Conservation (phyloP, 768 basidiomycete species). For the Lentinula sp. region DNA sequence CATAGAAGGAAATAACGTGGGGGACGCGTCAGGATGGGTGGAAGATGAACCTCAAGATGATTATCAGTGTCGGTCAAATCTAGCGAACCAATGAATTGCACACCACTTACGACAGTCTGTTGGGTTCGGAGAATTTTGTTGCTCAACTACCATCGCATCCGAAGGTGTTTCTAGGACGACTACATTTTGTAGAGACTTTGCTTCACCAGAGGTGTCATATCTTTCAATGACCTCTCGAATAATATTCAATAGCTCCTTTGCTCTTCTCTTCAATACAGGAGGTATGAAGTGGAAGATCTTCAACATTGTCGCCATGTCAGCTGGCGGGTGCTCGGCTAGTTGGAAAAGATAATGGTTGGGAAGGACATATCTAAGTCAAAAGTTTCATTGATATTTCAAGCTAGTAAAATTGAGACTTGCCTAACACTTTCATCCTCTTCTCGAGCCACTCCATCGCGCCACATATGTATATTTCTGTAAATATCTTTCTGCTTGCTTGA, state of each 20-base stretch:
- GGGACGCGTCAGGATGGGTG: conserved; percentile 6
- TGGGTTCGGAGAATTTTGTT: neutral
- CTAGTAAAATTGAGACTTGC: conserved; percentile 31
- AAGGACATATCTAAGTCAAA: conserved; percentile 54
- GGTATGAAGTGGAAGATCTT: conserved; percentile 56
- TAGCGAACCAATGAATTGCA: neutral
- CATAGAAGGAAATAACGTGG: conserved; percentile 21
- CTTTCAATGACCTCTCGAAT: conserved; percentile 45
- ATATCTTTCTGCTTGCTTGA: conserved; percentile 48
- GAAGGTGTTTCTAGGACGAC: neutral
- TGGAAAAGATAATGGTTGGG: conserved; percentile 71
- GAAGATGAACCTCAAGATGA: neutral
- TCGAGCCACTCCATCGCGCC: conserved; percentile 76
- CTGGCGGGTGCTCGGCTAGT: conserved; percentile 66
- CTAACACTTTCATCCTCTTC: conserved; percentile 83
- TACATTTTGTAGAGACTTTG: conserved; percentile 9
- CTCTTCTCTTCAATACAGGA: conserved; percentile 54
- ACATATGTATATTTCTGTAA: conserved; percentile 69
- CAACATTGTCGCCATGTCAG: conserved; percentile 57
- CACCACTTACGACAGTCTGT: neutral
- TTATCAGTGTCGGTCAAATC: neutral
- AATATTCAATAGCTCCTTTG: conserved; percentile 59
- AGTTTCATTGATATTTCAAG: neutral
- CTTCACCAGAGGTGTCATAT: conserved; percentile 14
- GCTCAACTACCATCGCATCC: neutral